Base-by-base conservation (phyloP, 345 rosid genomes). In the Boechera divaricarpa region DNA sequence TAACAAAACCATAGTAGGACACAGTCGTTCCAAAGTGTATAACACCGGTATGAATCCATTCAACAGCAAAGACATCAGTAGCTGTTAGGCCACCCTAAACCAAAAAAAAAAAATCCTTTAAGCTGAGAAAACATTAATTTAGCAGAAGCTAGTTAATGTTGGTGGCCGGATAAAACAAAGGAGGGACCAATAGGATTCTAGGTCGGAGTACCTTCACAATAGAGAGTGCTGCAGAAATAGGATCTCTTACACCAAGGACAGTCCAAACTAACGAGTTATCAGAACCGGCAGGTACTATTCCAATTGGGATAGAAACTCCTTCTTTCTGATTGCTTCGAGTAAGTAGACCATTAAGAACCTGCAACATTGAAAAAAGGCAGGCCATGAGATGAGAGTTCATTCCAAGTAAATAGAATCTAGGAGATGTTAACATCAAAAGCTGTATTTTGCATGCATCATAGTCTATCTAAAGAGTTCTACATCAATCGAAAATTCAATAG, bases 221-320 rank as follows among this genome's bases (percentile, higher is more conserved):
- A 67, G 99, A 82, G 55, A 92, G 76, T n/a, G 99, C 94, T 76
- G 99, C 98, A 74, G 98, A 91, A 72, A 91, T 81, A 60, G 99
- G 98, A 86, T 95, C 99, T 82, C 96, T 85, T 64, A 92, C 96
- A 70, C 99, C 98, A 75, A 95, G 86, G 71, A 95, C 99, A 74
- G 97, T 95, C 99, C 97, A 95, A 83, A 91, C 94, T 44, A 95
- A 86, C 39, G 99, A 95, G 87, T 95, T 95, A 81, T 95, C 98
- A 35, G 99, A 95, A 63, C 99, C 99, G 71, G 98, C 99, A 45
- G 99, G 99, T 77, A 92, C 92, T 68, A 95, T 92, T 77, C 99
- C 99, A 83, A 95, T 86, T n/a, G 98, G 99, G 79, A 95, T 90
- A 62, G 98, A 91, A 79, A 95, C 90, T 72, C 99, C 98, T 86